Evolutionary conservation across 2,329 filamentous ascomycete species (phyloP), one percentile per base, ranked within the genome.

Genomic region (Aspergillus vadensis): DNA sequence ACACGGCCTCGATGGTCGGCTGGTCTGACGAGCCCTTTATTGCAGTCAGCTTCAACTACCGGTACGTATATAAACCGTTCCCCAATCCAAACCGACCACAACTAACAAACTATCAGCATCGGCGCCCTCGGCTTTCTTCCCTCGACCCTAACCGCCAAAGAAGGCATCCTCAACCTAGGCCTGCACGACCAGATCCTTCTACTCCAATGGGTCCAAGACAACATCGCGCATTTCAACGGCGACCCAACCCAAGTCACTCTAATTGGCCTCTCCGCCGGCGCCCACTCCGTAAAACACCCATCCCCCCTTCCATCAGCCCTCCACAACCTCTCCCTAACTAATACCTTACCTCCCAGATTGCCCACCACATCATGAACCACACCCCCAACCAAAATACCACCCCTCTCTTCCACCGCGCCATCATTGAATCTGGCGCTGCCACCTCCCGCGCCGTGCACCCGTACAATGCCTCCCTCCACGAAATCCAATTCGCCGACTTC

Each of bases 351-450:
- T 27, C n/a, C 3, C 62, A 88, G 84, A 83, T 90, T 64, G 88
- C 88, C 3, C 88, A 91, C 68, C 88, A 90, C 65, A 74, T 91
- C 15, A 84, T 90, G 68, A 76, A 81, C 62, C 70, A 77, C 41
- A 72, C 12, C 32, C 32, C 78, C 6, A 2, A 21, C 71, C 21
- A 30, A 62, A 9, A 27, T 27, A 27, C 7, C 19, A 63, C 15
- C 36, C 69, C 71, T 1, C 70, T 81, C 8, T 83, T 82, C 60
- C 79, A 82, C 58, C 75, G 78, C 47, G 81, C 75, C 3, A 74
- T 82, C 23, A 74, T 82, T 4, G 79, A 82, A 65, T 81, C 79
- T 2, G 80, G 81, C 2, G 76, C 77, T 0, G 73, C 80, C 0
- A 82, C 80, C 0, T 80, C 81, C 1, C 77, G 81, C 5, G 80